These are phyloP conservation scores for Atkinsonella hypoxylon DNA, from an alignment of 2,329 filamentous ascomycete genomes.

Conservation along the genomic window DNA sequence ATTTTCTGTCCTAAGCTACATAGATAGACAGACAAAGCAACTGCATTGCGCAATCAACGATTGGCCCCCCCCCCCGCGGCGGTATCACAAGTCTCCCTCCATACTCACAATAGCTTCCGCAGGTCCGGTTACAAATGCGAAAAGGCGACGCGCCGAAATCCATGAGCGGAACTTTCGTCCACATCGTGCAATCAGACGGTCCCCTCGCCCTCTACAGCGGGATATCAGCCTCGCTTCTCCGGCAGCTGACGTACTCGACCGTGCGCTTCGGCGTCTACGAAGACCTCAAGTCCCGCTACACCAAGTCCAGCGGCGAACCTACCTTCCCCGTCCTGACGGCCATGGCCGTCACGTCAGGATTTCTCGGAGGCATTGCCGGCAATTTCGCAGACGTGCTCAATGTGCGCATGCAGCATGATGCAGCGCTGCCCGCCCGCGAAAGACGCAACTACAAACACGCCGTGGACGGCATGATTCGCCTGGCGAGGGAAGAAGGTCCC, in stretches of 20 bases:
- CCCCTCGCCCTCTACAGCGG: conserved; percentile 77
- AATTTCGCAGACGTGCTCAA: conserved; percentile 96
- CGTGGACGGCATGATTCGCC: conserved; percentile 72
- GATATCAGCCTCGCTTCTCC: conserved; percentile 82
- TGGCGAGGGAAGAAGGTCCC: conserved; percentile 76
- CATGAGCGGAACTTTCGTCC: conserved; percentile 76
- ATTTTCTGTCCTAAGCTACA: too few relatives aligned
- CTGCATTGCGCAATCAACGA: background rate
- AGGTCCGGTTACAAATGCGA: conserved; percentile 85
- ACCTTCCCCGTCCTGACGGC: conserved; percentile 67
- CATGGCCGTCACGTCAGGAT: conserved; percentile 73
- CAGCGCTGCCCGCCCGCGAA: conserved; percentile 58
- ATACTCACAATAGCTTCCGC: background rate
- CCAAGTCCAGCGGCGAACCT: conserved; percentile 43
- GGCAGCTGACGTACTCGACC: conserved; percentile 92
- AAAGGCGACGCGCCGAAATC: conserved; percentile 60
- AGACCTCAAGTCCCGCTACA: conserved; percentile 60
- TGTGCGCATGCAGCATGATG: conserved; percentile 94
- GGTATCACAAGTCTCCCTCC: too few relatives aligned
- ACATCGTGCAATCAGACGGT: conserved; percentile 68
- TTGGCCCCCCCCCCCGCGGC: background rate
- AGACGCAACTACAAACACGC: conserved; percentile 85
- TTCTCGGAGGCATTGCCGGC: conserved; percentile 78
- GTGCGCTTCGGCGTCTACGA: conserved; percentile 96
- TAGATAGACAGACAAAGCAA: too few relatives aligned